Conservation (phyloP, 2,329 filamentous ascomycete genomes). For the Sarocladium strictum region DNA sequence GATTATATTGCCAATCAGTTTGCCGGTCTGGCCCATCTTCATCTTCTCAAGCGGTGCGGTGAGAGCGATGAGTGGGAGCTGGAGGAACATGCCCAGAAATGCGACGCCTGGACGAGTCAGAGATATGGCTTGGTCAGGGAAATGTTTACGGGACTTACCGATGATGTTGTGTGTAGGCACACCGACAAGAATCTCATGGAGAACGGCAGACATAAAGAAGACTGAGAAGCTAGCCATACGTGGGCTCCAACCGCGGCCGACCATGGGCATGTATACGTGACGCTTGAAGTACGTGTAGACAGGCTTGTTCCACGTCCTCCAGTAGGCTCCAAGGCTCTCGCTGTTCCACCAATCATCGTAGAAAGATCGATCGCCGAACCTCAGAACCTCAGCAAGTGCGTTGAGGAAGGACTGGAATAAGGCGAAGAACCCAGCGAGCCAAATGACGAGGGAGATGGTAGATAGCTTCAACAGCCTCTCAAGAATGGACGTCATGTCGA, state of each 20-base stretch:
- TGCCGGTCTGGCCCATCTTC: constrained; percentile 63
- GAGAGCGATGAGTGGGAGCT: constrained; percentile 78
- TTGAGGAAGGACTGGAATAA: constrained; percentile 92
- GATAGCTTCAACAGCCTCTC: constrained; percentile 92
- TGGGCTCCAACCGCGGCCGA: constrained; percentile 75
- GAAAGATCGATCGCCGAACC: constrained; percentile 89
- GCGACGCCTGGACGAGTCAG: constrained; percentile 60
- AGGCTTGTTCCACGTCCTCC: constrained; percentile 96
- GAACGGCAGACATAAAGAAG: constrained; percentile 79
- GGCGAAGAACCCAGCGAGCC: constrained; percentile 96
- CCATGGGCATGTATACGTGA: constrained; percentile 84
- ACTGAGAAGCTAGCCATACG: constrained; percentile 69
- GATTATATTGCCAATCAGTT: constrained; percentile 81
- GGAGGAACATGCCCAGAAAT: constrained; percentile 88
- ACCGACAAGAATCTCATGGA: constrained; percentile 90
- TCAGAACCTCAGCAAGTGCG: constrained; percentile 80
- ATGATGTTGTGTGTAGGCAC: constrained; percentile 92
- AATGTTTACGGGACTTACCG: constrained; percentile 58
- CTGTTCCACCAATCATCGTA: constrained; percentile 99
- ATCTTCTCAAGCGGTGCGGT: constrained; percentile 77
- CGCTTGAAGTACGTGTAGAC: constrained; percentile 96
- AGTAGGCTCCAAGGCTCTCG: constrained; percentile 78
- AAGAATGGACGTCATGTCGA: constrained; percentile 75
- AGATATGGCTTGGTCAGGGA: background rate
- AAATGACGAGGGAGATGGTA: constrained; percentile 91